Evolutionary conservation across 2,329 filamentous ascomycete species (phyloP).

Genomic region (Tolypocladium guangdongense): DNA sequence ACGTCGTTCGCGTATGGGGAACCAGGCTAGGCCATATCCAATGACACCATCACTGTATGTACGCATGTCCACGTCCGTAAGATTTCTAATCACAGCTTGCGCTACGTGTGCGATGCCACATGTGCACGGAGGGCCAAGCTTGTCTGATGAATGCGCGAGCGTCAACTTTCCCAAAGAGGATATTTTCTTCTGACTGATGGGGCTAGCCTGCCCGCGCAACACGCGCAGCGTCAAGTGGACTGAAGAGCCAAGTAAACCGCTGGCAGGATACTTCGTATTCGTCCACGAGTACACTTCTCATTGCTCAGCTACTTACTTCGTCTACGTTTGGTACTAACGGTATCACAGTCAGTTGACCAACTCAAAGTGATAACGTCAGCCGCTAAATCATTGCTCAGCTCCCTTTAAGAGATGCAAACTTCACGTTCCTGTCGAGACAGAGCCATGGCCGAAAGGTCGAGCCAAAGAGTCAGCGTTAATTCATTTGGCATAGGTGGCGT

Average conservation of each 20-base stretch:
- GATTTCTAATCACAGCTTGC: no score
- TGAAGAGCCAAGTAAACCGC: neutral
- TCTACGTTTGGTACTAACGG: neutral
- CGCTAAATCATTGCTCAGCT: neutral
- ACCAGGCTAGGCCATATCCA: neutral
- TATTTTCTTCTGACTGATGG: neutral
- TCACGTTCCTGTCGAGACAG: constrained; percentile 17
- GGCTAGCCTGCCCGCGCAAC: neutral
- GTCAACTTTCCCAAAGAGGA: neutral
- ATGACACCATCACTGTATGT: neutral
- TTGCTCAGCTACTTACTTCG: neutral
- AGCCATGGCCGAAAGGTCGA: constrained; percentile 22
- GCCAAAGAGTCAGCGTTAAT: constrained; percentile 32
- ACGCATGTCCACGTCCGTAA: no score
- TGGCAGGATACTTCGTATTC: neutral
- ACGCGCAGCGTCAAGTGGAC: neutral
- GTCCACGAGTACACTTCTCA: neutral
- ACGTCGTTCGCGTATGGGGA: no score
- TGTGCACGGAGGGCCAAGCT: neutral
- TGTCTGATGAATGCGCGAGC: neutral
- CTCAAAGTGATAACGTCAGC: neutral
- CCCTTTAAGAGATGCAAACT: neutral
- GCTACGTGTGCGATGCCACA: no score
- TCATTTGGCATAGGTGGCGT: constrained; percentile 32
- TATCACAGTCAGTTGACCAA: constrained; percentile 1